Evolutionary conservation across 208 protist genomes (phyloP).

Genomic region (Crithidia fasciculata): DNA sequence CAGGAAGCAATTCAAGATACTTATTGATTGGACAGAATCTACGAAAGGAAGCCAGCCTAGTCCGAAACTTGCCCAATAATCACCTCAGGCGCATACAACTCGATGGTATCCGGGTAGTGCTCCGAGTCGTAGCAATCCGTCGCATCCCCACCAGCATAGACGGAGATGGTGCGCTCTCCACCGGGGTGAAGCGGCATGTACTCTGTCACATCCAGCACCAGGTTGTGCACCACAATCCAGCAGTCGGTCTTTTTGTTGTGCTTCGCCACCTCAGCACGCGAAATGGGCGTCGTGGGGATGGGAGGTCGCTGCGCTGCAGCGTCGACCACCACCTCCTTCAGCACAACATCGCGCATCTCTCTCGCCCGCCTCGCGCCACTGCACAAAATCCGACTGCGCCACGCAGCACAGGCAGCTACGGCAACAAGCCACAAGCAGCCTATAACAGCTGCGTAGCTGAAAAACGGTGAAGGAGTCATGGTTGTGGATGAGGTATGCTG

Average conservation of each 20-base stretch:
- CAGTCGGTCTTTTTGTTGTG: conserved; percentile 5
- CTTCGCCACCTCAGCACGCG: conserved; percentile 4
- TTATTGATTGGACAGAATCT: too few relatives aligned
- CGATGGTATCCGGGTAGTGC: conserved; percentile 13
- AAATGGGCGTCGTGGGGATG: conserved; percentile 1
- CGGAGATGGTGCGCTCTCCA: not conserved
- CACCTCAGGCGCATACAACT: conserved; percentile 11
- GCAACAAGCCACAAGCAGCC: too few relatives aligned
- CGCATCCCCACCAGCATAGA: conserved; percentile 4
- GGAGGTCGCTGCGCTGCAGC: not conserved
- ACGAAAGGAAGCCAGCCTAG: not conserved
- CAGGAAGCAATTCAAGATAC: too few relatives aligned
- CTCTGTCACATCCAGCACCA: conserved; percentile 6
- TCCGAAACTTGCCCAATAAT: conserved; percentile 11
- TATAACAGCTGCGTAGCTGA: too few relatives aligned
- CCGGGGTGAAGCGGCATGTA: conserved; percentile 17
- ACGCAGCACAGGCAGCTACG: too few relatives aligned
- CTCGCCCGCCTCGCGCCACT: not conserved
- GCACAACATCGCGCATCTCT: not conserved
- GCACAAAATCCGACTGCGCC: not conserved
- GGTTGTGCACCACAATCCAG: conserved; percentile 12
- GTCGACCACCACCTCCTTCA: not conserved
- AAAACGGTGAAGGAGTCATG: too few relatives aligned
- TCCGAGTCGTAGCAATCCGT: conserved; percentile 11
- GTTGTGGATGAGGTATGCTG: too few relatives aligned